Evolutionary conservation across 345 rosid species (phyloP).

Genomic region (Hibiscus tridactylites): DNA sequence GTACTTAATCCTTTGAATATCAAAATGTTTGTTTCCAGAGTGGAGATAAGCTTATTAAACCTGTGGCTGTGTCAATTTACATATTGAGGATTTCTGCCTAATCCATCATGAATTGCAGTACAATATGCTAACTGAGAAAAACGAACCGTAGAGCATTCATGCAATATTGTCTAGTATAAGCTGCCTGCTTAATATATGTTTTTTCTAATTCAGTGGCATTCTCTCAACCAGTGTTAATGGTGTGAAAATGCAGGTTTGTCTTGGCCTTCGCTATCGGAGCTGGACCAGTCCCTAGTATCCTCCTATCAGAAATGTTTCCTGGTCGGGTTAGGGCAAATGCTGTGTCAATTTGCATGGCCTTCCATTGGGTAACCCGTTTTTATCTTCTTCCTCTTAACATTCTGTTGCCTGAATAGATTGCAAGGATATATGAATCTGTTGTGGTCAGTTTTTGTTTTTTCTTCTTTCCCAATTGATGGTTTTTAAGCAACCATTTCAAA

Average conservation of each 20-base stretch:
- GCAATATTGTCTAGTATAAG: not conserved
- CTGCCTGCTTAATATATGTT: not conserved
- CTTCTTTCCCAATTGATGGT: not conserved
- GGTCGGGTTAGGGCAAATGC: conserved; percentile 82
- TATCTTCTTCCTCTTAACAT: not conserved
- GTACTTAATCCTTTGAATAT: conserved; percentile 20
- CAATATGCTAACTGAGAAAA: not conserved
- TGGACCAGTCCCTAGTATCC: conserved; percentile 90
- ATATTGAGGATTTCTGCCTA: not conserved
- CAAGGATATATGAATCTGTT: not conserved
- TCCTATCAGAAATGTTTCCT: conserved; percentile 85
- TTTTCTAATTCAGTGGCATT: not conserved
- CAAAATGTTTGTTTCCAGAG: not conserved
- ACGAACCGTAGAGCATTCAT: not conserved
- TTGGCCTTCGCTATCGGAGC: conserved; percentile 72
- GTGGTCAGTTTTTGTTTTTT: not conserved
- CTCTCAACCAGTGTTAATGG: not conserved
- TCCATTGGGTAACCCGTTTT: conserved; percentile 71
- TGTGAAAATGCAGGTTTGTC: conserved; percentile 57
- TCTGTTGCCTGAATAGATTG: not conserved
- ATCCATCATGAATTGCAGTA: not conserved
- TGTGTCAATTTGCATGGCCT: conserved; percentile 82
- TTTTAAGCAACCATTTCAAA: not conserved
- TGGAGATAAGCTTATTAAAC: not conserved
- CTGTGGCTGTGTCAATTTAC: not conserved